Base-by-base conservation (phyloP, 805 yeast genomes). In the Yarrowia osloensis region DNA sequence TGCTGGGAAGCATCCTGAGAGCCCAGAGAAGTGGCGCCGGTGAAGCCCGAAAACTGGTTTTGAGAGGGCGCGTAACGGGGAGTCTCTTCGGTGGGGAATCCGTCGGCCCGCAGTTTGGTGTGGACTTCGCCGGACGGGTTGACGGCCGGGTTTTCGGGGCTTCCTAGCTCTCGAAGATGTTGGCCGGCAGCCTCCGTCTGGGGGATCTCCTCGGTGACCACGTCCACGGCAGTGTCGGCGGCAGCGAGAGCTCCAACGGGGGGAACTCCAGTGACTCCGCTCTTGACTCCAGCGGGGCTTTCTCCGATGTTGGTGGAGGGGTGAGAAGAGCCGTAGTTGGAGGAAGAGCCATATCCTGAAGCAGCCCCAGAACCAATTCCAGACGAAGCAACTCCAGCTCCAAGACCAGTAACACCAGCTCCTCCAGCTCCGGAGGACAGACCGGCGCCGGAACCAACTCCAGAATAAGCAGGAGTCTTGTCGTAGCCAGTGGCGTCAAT, bases 61-160 rank as follows among this genome's bases (percentile, higher is more conserved):
- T 9, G n/a, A 21, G 42, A 17, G 13, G 42, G 8, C 11, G 28
- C 19, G 19, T 19, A 31, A 4, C 39, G 39, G 19, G 39, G n/a
- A 0, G 39, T 12, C 40, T 50, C 37, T 17, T 31, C 22, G 19
- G 61, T 37, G n/a, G 61, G 31, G 8, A 54, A 24, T 0, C 61
- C 61, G 44, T 54, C 61, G 22, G 42, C 44, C 17, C 61, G 44
- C 29, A 54, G 22, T 17, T 54, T 54, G 31, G 44, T 54, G 44
- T 54, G 61, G 8, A 33, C 7, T 11, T 22, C 24, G 8, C 61
- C 61, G 2, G 42, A 11, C 7, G 44, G 44, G 31, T 22, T 24
- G 11, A 54, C 61, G 12, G 61, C 42, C 2, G 61, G 61, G 44
- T 54, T 37, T 6, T 22, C 33, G 22, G 61, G 61, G 6, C 24